A percentile compares a stretch with the other conserved stretches of the same genome.
Conservation (phyloP, 768 basidiomycete species). For the Plicaturopsis crispa region DNA sequence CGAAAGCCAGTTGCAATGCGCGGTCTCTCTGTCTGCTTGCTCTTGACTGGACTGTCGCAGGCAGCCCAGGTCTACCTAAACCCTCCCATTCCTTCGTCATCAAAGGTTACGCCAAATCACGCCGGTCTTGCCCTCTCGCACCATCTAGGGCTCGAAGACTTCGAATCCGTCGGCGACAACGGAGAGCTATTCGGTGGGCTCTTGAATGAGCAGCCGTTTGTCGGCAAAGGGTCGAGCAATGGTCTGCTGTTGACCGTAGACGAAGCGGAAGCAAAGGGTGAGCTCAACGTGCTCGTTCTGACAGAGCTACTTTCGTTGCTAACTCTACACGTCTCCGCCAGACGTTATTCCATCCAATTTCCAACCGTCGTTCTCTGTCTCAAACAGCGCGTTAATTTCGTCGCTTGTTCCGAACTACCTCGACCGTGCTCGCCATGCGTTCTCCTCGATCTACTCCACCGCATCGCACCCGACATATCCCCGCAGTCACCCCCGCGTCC, state of each 20-base stretch:
- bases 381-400: slow-evolving; percentile 22
- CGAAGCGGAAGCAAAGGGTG: slow-evolving; percentile 50
- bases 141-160: slow-evolving; percentile 65
- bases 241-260: slow-evolving; percentile 50
- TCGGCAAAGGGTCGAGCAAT: slow-evolving; percentile 46
- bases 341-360: slow-evolving; percentile 52
- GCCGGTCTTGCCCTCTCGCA: slow-evolving; percentile 56
- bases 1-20: slow-evolving; percentile 13
- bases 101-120: slow-evolving; percentile 39
- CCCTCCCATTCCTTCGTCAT: slow-evolving; percentile 27
- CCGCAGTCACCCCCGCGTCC: slow-evolving; percentile 22
- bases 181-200: slow-evolving; percentile 12
- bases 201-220: slow-evolving; percentile 36
- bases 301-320: neutral
- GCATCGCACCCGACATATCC: slow-evolving; percentile 22
- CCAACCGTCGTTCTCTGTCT: slow-evolving; percentile 37
- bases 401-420: slow-evolving; percentile 51
- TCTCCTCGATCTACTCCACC: slow-evolving; percentile 43
- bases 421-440: slow-evolving; percentile 49
- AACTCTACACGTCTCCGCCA: slow-evolving; percentile 18
- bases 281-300: slow-evolving; percentile 12
- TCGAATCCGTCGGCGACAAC: slow-evolving; percentile 33
- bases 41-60: slow-evolving; percentile 28
- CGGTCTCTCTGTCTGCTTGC: slow-evolving; percentile 14
- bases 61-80: slow-evolving; percentile 57